These are phyloP conservation scores for Pyrenophora seminiperda DNA, from an alignment of 2,329 filamentous ascomycete genomes.

Conservation along the genomic window DNA sequence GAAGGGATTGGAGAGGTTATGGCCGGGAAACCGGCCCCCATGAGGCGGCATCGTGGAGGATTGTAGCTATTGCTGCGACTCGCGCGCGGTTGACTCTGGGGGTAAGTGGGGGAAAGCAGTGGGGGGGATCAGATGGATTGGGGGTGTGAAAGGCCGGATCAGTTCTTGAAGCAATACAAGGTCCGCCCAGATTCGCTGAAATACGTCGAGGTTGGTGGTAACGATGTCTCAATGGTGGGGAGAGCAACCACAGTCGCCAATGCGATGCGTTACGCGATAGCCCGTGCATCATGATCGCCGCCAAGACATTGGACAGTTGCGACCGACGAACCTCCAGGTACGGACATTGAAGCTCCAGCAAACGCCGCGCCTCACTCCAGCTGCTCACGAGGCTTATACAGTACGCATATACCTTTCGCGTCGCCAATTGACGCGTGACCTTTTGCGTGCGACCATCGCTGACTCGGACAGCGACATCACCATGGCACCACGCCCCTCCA, in stretches of 20 bases:
- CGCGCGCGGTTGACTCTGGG: conserved; percentile 7
- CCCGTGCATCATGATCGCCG: conserved; percentile 17
- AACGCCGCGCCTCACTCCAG: conserved; percentile 23
- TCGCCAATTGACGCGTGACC: conserved; percentile 3
- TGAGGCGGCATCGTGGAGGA: conserved; percentile 61
- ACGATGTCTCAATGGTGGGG: conserved; percentile 6
- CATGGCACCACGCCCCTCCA: conserved; percentile 68
- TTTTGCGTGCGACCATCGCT: conserved; percentile 14
- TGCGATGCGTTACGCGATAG: conserved; percentile 1
- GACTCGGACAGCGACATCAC: conserved; percentile 29
- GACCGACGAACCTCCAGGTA: conserved; percentile 22
- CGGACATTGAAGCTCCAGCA: conserved; percentile 25
- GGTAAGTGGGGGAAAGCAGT: neutral
- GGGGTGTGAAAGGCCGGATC: neutral
- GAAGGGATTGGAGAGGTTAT: conserved; percentile 64
- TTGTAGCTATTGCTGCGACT: conserved; percentile 26
- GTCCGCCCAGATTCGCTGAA: neutral
- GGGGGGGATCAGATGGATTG: neutral
- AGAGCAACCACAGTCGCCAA: conserved; percentile 7
- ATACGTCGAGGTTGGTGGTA: conserved; percentile 1
- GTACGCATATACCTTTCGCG: conserved; percentile 19
- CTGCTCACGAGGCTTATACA: conserved; percentile 32
- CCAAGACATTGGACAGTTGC: conserved; percentile 20
- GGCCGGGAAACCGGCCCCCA: conserved; percentile 63
- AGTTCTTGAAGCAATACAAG: neutral